These are phyloP conservation scores for Hylodesmum podocarpum DNA, from an alignment of 306 rosid genomes.

Conservation along the genomic window DNA sequence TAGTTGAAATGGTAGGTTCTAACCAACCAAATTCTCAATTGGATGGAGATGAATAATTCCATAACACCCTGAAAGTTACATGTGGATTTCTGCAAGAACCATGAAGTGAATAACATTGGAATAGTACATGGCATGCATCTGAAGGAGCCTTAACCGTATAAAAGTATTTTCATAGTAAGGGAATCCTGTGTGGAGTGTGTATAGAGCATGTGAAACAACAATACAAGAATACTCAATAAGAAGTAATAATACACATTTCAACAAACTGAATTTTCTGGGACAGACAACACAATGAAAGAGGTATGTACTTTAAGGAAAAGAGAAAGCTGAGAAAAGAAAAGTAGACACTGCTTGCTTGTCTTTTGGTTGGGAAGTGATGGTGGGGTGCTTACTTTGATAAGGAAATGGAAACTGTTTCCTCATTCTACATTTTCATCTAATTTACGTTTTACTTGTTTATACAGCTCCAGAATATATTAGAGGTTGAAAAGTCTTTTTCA, in stretches of 20 bases:
- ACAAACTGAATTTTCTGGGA: slow-evolving; percentile 38
- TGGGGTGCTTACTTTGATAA: slow-evolving; percentile 47
- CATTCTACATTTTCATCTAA: neutral
- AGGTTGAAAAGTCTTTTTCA: slow-evolving; percentile 60
- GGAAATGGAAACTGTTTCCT: slow-evolving; percentile 58
- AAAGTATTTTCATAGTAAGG: slow-evolving; percentile 26
- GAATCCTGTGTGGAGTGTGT: slow-evolving; percentile 42
- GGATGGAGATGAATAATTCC: slow-evolving; percentile 31
- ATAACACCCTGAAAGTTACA: neutral
- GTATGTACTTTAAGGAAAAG: slow-evolving; percentile 71
- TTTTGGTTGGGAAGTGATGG: slow-evolving; percentile 35
- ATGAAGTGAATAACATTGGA: slow-evolving; percentile 19
- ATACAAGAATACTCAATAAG: slow-evolving; percentile 42
- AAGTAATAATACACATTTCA: slow-evolving; percentile 37
- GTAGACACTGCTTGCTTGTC: slow-evolving; percentile 50
- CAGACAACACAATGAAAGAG: slow-evolving; percentile 27
- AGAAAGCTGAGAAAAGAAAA: slow-evolving; percentile 48
- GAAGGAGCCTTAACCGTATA: slow-evolving; percentile 13
- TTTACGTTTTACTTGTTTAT: slow-evolving; percentile 25
- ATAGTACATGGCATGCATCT: slow-evolving; percentile 7
- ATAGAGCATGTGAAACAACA: slow-evolving; percentile 49
- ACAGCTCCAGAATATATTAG: slow-evolving; percentile 13
- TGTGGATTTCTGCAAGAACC: neutral
- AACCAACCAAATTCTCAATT: slow-evolving; percentile 24
- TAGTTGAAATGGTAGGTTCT: slow-evolving; percentile 27